These are phyloP conservation scores for Dioscorea cayenensis DNA, from an alignment of 116 monocot genomes.

Conservation along the genomic window DNA sequence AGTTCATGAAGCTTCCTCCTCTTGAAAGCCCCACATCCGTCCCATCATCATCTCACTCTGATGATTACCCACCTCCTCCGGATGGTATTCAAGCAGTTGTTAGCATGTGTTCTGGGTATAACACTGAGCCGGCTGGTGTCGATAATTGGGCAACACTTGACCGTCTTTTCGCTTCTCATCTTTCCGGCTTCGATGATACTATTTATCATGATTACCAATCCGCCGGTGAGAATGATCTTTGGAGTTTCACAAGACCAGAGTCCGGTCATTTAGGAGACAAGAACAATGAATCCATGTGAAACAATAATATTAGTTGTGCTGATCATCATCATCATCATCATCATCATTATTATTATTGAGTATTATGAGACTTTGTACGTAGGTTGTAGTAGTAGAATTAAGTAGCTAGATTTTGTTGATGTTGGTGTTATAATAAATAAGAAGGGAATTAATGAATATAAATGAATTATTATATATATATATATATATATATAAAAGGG, in stretches of 20 bases:
- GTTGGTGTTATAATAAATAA: too few relatives aligned
- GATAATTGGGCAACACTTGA: slow-evolving; percentile 73
- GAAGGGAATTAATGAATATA: too few relatives aligned
- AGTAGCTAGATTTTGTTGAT: too few relatives aligned
- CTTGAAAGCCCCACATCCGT: slow-evolving; percentile 45
- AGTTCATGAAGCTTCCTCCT: slow-evolving; percentile 65
- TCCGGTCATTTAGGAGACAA: background rate
- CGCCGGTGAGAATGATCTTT: background rate
- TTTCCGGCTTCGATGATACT: slow-evolving; percentile 24
- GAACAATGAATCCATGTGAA: background rate
- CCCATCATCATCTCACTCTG: slow-evolving; percentile 1
- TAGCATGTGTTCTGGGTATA: slow-evolving; percentile 6
- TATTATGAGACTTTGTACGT: too few relatives aligned
- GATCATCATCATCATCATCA: background rate
- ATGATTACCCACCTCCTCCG: background rate
- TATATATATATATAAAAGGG: too few relatives aligned
- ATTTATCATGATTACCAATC: background rate
- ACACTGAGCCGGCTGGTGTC: slow-evolving; percentile 2
- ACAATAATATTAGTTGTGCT: background rate
- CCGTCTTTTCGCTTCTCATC: slow-evolving; percentile 75
- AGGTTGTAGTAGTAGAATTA: too few relatives aligned
- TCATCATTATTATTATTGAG: background rate
- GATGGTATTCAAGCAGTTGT: slow-evolving; percentile 21
- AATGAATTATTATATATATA: too few relatives aligned
- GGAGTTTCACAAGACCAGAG: slow-evolving; percentile 6